These are phyloP conservation scores for Plantago coronopus DNA, from an alignment of 305 asterid genomes.

Conservation along the genomic window DNA sequence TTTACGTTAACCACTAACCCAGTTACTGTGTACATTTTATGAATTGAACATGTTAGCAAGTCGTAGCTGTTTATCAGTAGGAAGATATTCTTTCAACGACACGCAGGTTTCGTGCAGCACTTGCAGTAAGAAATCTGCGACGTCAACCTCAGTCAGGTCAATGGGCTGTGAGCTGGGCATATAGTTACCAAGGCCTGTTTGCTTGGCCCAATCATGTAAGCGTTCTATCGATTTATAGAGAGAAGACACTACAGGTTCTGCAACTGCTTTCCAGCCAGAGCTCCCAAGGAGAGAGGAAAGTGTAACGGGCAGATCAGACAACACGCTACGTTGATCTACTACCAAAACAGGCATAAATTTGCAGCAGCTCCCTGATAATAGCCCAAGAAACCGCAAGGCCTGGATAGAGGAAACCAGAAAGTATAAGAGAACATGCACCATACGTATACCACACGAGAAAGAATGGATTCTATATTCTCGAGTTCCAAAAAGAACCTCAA, in stretches of 20 bases:
- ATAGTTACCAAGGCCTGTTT: constrained; percentile 24
- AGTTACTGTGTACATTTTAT: too few species aligned
- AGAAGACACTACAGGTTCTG: constrained; percentile 55
- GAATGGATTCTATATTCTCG: neutral
- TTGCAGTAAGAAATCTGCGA: constrained; percentile 41
- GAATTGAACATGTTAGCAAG: constrained; percentile 69
- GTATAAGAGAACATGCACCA: constrained; percentile 2
- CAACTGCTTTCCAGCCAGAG: constrained; percentile 45
- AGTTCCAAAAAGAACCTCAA: too few species aligned
- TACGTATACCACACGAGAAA: neutral
- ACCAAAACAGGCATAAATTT: constrained; percentile 70
- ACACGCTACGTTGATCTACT: constrained; percentile 47
- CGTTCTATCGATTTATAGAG: constrained; percentile 55
- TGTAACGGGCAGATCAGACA: constrained; percentile 74
- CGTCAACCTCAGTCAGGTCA: constrained; percentile 44
- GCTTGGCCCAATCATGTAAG: constrained; percentile 49
- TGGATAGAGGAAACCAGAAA: constrained; percentile 25
- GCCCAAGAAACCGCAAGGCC: constrained; percentile 78
- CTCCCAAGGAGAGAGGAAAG: constrained; percentile 55
- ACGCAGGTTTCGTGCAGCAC: constrained; percentile 64
- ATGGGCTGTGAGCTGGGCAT: constrained; percentile 35
- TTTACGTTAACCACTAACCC: too few species aligned
- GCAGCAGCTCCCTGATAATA: constrained; percentile 75
- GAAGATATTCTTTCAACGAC: constrained; percentile 49
- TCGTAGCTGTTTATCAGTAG: constrained; percentile 60